Evolutionary conservation across 495 filamentous ascomycete genomes (phyloP).

Genomic region (Penicillium atrosanguineum): DNA sequence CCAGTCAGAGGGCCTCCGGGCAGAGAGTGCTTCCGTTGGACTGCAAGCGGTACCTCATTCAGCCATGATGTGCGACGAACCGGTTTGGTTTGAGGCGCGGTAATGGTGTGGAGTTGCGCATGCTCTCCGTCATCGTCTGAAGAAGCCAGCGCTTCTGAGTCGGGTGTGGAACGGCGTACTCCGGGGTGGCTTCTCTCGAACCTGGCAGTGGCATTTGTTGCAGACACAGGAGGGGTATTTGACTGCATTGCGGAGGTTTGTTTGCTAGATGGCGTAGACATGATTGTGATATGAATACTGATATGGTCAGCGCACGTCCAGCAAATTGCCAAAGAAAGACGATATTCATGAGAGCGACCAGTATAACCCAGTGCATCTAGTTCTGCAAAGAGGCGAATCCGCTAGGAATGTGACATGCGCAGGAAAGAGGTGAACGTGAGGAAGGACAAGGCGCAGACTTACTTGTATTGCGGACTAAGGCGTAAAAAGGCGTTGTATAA

Average conservation of each 20-base stretch:
- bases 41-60: conserved; percentile 45
- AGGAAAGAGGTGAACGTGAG: not conserved
- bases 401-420: not conserved
- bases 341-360: not conserved
- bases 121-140: conserved; percentile 84
- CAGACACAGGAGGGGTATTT: conserved; percentile 22
- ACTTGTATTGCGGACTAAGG: not conserved
- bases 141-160: conserved; percentile 88
- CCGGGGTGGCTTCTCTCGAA: conserved; percentile 68
- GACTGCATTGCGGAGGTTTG: conserved; percentile 26
- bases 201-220: conserved; percentile 54
- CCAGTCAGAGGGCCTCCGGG: conserved; percentile 64
- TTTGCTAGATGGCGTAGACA: conserved; percentile 36
- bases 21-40: conserved; percentile 50
- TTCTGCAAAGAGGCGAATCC: not conserved
- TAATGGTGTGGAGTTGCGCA: conserved; percentile 33
- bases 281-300: conserved; percentile 19
- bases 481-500: conserved; percentile 5
- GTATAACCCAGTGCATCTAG: not conserved
- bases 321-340: not conserved
- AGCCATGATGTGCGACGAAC: conserved; percentile 54
- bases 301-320: not conserved
- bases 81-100: conserved; percentile 38
- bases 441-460: conserved; percentile 7
- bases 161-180: conserved; percentile 77